phyloP scores from a whole-genome alignment of 164 flowering plant genomes.

The Stephania japonica region DNA sequence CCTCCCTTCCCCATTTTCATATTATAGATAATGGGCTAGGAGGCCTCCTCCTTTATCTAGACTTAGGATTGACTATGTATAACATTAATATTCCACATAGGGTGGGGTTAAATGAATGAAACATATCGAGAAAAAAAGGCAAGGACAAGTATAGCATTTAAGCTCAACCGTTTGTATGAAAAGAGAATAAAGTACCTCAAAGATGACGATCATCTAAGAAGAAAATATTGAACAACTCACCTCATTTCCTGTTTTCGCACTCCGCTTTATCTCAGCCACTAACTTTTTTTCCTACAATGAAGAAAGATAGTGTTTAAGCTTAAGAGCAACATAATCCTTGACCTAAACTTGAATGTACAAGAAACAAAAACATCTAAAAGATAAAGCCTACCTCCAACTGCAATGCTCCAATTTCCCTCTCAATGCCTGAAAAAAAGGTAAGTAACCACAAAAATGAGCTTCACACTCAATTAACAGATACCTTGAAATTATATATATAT shows the following conservation, averaged over 20 bases:
- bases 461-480: not conserved
- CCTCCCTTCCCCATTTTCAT: no score
- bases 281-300: constrained; percentile 86
- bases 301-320: not conserved
- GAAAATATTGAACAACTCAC: constrained; percentile 23
- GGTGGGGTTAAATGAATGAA: constrained; percentile 4
- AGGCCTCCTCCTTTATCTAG: no score
- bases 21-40: no score
- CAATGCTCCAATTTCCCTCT: constrained; percentile 72
- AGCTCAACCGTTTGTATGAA: not conserved
- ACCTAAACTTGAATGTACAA: not conserved
- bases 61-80: no score
- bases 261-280: constrained; percentile 85
- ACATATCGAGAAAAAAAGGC: not conserved
- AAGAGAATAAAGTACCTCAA: not conserved
- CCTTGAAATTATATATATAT: no score
- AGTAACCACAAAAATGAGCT: not conserved
- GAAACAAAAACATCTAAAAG: not conserved
- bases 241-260: constrained; percentile 96
- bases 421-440: constrained; percentile 59
- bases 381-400: constrained; percentile 63
- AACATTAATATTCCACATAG: no score
- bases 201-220: not conserved
- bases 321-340: constrained; percentile 3
- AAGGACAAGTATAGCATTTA: not conserved